A percentile compares a stretch with the other conserved stretches of the same genome.
These are phyloP conservation scores for Stentor roeselii DNA, from an alignment of 73 alveolate species.

Conservation along the genomic window DNA sequence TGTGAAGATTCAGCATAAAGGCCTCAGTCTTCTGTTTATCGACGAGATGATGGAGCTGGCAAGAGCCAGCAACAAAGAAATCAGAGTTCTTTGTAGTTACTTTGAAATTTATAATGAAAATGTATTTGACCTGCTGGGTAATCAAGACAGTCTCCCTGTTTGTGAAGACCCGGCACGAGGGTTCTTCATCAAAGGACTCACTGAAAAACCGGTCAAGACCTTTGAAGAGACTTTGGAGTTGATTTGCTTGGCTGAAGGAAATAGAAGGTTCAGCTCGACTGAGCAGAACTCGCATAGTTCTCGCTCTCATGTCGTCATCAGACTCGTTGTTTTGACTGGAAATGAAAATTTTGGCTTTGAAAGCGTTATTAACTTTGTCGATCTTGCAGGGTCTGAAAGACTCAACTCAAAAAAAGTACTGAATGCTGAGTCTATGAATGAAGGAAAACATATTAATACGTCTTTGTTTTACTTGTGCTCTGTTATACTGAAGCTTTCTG, in stretches of 20 bases:
- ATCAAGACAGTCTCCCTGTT: conserved; percentile 41
- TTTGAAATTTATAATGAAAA: conserved; percentile 96
- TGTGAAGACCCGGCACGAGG: conserved; percentile 73
- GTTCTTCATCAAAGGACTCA: conserved; percentile 71
- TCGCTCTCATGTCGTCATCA: conserved; percentile 73
- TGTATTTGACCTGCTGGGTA: conserved; percentile 88
- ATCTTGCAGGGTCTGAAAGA: conserved; percentile 98
- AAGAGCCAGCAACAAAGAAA: conserved; percentile 39
- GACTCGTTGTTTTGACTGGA: conserved; percentile 39
- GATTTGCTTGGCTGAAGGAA: conserved; percentile 61
- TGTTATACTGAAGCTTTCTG: conserved; percentile 71
- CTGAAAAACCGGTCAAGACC: conserved; percentile 55
- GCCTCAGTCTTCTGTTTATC: conserved; percentile 73
- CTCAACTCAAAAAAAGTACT: conserved; percentile 28
- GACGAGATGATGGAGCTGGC: conserved; percentile 5
- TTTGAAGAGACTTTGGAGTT: conserved; percentile 64
- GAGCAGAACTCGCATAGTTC: conserved; percentile 73
- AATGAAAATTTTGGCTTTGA: conserved; percentile 32
- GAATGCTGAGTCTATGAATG: conserved; percentile 43
- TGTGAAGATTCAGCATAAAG: conserved; percentile 87
- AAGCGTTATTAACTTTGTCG: conserved; percentile 80
- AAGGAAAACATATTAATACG: conserved; percentile 80
- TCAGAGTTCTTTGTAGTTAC: conserved; percentile 87
- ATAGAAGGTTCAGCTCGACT: conserved; percentile 77
- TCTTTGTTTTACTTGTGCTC: conserved; percentile 75